Evolutionary conservation across 495 filamentous ascomycete genomes (phyloP), one percentile per base, ranked within the genome.

Genomic region (Neurospora sp.): DNA sequence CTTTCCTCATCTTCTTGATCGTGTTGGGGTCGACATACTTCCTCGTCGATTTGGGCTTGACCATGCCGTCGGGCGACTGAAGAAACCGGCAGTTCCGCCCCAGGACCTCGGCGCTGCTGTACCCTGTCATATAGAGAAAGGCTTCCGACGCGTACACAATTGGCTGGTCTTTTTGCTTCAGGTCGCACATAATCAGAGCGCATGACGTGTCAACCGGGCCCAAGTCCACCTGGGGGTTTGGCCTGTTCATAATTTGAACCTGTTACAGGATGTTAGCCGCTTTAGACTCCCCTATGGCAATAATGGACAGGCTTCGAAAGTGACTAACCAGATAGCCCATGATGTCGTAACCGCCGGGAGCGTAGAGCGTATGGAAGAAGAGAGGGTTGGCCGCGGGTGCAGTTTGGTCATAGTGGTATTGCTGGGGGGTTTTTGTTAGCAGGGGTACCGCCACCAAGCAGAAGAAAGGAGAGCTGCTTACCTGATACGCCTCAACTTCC

Each of bases 81-180:
- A 88, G 74, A 71, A 88, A 87, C n/a, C 86, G 85, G 70, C 85
- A 87, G 77, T 88, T 88, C 20, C 75, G 71, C 0, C 85, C 84
- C n/a, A 85, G 40, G 10, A 84, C 78, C 72, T 88, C 85, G 40
- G 68, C 35, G 3, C 45, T 48, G 4, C 78, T 68, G 73, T 87
- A 88, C 7, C 85, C 85, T 0, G 85, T 86, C 70, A 87, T 75
- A 16, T 78, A 69, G 41, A 74, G 72, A 77, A 86, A 87, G 4
- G 81, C 42, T 5, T 82, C 79, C 16, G 85, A 84, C 12, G 81
- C 83, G 72, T 88, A 88, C 20, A 87, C 79, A 68, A 88, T 83
- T 38, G 86, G 85, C 27, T 74, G 76, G 72, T 87, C 85, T 9
- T 79, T 79, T 22, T 77, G 74, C 22, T 77, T 73, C 40, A 86